Evolutionary conservation across 495 filamentous ascomycete species (phyloP).

Genomic region (Evansstolkia leycettana): DNA sequence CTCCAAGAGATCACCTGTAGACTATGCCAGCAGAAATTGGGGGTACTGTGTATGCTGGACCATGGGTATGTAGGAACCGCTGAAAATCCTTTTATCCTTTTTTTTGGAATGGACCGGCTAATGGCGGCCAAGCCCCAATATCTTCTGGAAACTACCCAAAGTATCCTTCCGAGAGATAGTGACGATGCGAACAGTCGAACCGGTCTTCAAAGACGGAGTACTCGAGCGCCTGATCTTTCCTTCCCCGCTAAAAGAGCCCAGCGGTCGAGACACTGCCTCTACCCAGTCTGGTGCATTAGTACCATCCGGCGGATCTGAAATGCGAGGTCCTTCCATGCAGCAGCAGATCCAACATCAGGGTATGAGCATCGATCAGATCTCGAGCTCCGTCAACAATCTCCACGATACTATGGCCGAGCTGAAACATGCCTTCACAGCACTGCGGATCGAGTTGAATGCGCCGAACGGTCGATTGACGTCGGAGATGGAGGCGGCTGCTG

Average conservation of each 20-base stretch:
- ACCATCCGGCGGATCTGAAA: constrained; percentile 11
- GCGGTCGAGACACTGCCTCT: constrained; percentile 9
- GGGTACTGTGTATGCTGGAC: constrained; percentile 24
- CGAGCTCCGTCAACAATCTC: constrained; percentile 30
- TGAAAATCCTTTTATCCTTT: not conserved
- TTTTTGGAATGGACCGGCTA: constrained; percentile 5
- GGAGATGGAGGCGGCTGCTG: constrained; percentile 9
- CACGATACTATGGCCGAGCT: constrained; percentile 36
- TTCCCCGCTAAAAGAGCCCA: constrained; percentile 10
- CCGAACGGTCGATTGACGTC: constrained; percentile 10
- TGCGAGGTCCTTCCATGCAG: constrained; percentile 13
- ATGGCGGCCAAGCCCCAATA: constrained; percentile 23
- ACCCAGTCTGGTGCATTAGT: constrained; percentile 18
- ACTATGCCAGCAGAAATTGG: constrained; percentile 34
- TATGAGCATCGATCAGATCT: constrained; percentile 31
- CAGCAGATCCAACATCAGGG: constrained; percentile 32
- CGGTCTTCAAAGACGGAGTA: constrained; percentile 23
- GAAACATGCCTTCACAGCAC: constrained; percentile 29
- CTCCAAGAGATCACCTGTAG: constrained; percentile 31
- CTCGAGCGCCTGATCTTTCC: constrained; percentile 20
- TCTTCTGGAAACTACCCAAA: constrained; percentile 35
- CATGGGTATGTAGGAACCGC: constrained; percentile 22
- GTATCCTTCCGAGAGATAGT: constrained; percentile 34
- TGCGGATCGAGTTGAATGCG: constrained; percentile 31
- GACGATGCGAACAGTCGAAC: constrained; percentile 32